Conservation (phyloP, 345 rosid genomes). For the thale cress (Arabidopsis thaliana) region DNA sequence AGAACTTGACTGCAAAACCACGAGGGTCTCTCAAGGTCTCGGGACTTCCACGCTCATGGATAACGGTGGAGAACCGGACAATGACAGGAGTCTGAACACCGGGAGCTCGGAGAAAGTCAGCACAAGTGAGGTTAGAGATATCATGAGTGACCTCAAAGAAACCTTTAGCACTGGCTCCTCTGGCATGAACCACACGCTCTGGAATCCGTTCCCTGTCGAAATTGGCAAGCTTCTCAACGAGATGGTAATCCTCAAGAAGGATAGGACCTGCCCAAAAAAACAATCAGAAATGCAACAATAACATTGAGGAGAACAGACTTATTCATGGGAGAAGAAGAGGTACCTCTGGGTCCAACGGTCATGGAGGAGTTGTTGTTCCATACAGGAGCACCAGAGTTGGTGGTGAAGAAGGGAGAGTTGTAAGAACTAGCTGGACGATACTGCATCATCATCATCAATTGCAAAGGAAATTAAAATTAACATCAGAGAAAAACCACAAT, state of each 20-base stretch:
- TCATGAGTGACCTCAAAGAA: conserved; percentile 93
- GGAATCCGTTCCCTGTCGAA: conserved; percentile 88
- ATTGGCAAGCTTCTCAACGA: conserved; percentile 85
- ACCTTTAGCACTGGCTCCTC: conserved; percentile 96
- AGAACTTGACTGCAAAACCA: conserved; percentile 91
- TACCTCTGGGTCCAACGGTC: conserved; percentile 53
- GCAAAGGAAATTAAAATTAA: not conserved
- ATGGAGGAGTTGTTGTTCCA: conserved; percentile 53
- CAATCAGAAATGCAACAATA: not conserved
- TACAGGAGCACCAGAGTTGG: conserved; percentile 54
- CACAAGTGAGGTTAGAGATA: conserved; percentile 71
- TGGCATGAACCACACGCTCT: conserved; percentile 94
- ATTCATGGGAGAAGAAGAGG: not conserved
- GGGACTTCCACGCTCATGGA: conserved; percentile 95
- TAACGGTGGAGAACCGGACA: conserved; percentile 89
- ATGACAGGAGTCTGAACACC: conserved; percentile 93
- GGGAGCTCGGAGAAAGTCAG: conserved; percentile 87
- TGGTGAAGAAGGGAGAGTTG: conserved; percentile 51
- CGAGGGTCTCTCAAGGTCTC: conserved; percentile 94
- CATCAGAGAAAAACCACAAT: not conserved
- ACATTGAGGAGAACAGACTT: not conserved
- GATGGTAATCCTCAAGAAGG: conserved; percentile 91
- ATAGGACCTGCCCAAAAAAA: conserved; percentile 66
- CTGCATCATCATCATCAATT: conserved; percentile 33
- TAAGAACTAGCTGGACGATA: conserved; percentile 49